A percentile compares a stretch with the other conserved stretches of the same genome.
Conservation (phyloP, 2,329 filamentous ascomycete genomes). For the Calonectria multiphialidica region DNA sequence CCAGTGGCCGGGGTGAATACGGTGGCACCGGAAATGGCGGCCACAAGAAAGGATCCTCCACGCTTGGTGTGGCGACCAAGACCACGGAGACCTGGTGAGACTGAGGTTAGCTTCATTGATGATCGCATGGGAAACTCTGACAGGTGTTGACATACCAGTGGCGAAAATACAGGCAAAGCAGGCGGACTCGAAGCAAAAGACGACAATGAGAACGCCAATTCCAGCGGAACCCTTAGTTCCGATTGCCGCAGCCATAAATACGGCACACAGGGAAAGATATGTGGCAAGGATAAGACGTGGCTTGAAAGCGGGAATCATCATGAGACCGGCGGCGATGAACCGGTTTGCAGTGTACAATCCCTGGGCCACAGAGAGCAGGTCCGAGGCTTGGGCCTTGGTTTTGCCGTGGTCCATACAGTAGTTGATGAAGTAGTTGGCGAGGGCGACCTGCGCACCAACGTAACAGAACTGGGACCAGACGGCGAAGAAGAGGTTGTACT, state of each 20-base stretch:
- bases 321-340: slow-evolving; percentile 66
- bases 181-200: slow-evolving; percentile 69
- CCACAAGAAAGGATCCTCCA: slow-evolving; percentile 71
- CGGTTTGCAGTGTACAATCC: slow-evolving; percentile 70
- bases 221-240: slow-evolving; percentile 63
- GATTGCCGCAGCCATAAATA: slow-evolving; percentile 67
- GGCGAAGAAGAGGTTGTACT: slow-evolving; percentile 72
- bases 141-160: background rate
- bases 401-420: slow-evolving; percentile 51
- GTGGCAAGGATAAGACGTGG: slow-evolving; percentile 66
- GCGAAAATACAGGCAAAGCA: slow-evolving; percentile 70
- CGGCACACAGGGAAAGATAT: slow-evolving; percentile 64
- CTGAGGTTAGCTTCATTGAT: slow-evolving; percentile 50
- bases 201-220: slow-evolving; percentile 66
- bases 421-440: slow-evolving; percentile 68
- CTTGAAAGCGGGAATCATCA: slow-evolving; percentile 63
- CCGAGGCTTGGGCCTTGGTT: slow-evolving; percentile 45
- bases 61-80: slow-evolving; percentile 78
- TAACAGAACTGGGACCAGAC: slow-evolving; percentile 74
- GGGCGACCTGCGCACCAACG: slow-evolving; percentile 68
- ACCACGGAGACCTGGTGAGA: slow-evolving; percentile 60
- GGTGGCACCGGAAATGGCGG: slow-evolving; percentile 67
- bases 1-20: slow-evolving; percentile 67
- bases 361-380: slow-evolving; percentile 70
- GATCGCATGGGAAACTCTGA: fast-evolving